Evolutionary conservation across 2,329 filamentous ascomycete species (phyloP).

Genomic region (Coniella vitis): DNA sequence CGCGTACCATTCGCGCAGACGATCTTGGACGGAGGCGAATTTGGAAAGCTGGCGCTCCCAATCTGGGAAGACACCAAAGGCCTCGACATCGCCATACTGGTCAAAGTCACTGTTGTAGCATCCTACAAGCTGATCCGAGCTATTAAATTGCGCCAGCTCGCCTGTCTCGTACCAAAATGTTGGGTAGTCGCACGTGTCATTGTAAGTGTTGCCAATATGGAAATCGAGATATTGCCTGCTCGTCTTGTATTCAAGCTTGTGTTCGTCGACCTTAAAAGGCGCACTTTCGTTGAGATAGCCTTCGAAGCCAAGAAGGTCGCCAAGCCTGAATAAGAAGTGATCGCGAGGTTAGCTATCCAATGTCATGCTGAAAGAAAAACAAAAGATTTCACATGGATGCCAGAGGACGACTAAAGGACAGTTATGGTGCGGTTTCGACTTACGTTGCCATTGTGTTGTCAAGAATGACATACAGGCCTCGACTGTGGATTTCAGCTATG

Average conservation of each 20-base stretch:
- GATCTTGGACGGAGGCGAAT: constrained; percentile 60
- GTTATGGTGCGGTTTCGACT: neutral
- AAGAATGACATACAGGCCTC: constrained; percentile 59
- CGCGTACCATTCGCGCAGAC: constrained; percentile 55
- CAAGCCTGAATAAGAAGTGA: constrained; percentile 31
- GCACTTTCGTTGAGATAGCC: constrained; percentile 52
- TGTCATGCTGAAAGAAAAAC: no score
- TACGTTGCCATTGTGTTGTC: constrained; percentile 58
- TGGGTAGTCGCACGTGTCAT: constrained; percentile 48
- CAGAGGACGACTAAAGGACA: neutral
- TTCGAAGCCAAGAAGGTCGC: constrained; percentile 55
- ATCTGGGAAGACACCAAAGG: constrained; percentile 56
- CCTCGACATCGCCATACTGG: constrained; percentile 54
- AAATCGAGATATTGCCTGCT: constrained; percentile 51
- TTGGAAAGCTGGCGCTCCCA: constrained; percentile 58
- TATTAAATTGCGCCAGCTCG: constrained; percentile 37
- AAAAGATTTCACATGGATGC: no score
- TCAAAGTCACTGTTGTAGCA: constrained; percentile 58
- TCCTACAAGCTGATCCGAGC: constrained; percentile 39
- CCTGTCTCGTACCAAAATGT: constrained; percentile 55
- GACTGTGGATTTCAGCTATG: constrained; percentile 52
- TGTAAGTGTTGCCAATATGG: constrained; percentile 42
- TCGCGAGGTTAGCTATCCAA: no score
- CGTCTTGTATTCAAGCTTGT: constrained; percentile 50
- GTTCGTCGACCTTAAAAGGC: constrained; percentile 46